Percentiles rank a stretch among this genome's conserved stretches.
These are phyloP conservation scores for Eucalyptus paniculata DNA, from an alignment of 345 rosid species.

Conservation along the genomic window DNA sequence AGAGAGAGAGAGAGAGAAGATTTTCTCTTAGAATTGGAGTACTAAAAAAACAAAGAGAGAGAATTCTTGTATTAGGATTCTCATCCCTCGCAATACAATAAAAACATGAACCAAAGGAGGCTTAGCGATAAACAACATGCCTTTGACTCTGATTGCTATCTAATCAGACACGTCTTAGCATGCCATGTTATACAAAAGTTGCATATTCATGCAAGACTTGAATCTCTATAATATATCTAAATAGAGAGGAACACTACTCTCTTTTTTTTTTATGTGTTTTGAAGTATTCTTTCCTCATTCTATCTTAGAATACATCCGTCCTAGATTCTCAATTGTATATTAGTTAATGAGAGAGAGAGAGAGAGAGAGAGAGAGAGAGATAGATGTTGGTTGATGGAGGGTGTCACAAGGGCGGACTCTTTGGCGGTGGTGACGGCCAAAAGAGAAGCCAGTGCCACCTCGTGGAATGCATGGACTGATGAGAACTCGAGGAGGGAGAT, in stretches of 20 bases:
- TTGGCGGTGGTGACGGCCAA: not conserved
- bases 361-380: not conserved
- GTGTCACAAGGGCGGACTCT: not conserved
- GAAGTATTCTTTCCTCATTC: not conserved
- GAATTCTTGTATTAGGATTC: not conserved
- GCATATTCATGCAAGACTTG: not conserved
- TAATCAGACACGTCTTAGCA: not conserved
- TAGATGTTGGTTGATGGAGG: not conserved
- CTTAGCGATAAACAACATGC: not conserved
- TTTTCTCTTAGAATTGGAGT: not conserved
- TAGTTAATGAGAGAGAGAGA: no score
- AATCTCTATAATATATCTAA: not conserved
- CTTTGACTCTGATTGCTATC: not conserved
- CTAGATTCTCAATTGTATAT: not conserved
- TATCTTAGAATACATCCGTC: not conserved
- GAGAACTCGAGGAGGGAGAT: not conserved
- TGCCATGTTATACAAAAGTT: not conserved
- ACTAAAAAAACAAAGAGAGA: not conserved
- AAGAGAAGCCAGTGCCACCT: not conserved
- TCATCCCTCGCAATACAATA: not conserved
- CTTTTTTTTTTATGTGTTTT: not conserved
- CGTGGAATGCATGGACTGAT: not conserved
- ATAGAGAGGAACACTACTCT: not conserved
- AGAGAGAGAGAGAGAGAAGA: no score
- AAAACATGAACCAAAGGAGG: not conserved